Conservation (phyloP, 305 asterid genomes). For the Solanum hybrid region DNA sequence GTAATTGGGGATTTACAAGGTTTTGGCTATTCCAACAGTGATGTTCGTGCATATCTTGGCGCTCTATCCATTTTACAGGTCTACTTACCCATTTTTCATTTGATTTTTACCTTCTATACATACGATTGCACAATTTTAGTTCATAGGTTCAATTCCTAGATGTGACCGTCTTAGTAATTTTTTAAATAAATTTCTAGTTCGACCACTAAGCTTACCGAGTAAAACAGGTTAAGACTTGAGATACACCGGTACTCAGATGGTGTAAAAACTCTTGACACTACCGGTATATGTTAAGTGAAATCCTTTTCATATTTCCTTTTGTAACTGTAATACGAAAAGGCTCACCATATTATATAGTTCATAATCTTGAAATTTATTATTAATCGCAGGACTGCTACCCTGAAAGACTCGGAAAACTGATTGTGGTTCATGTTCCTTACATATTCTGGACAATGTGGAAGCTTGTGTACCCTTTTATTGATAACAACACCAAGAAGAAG, state of each 20-base stretch:
- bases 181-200: background rate
- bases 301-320: background rate
- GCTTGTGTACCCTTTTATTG: slow-evolving; percentile 60
- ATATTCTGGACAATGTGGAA: slow-evolving; percentile 68
- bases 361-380: background rate
- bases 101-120: background rate
- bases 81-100: background rate
- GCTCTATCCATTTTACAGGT: slow-evolving; percentile 63
- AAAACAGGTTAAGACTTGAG: background rate
- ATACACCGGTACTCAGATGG: background rate
- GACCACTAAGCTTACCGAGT: background rate
- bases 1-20: slow-evolving; percentile 50
- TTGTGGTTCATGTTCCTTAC: slow-evolving; percentile 52
- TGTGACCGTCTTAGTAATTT: background rate
- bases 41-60: slow-evolving; percentile 19
- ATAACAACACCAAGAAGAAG: slow-evolving; percentile 66
- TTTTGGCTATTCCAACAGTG: slow-evolving; percentile 28
- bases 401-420: slow-evolving; percentile 67
- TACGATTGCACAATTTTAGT: background rate
- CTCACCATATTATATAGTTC: background rate
- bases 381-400: slow-evolving; percentile 69
- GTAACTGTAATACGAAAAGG: background rate
- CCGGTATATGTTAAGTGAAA: background rate
- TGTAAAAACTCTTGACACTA: background rate
- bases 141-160: background rate